Base-by-base conservation (phyloP, 495 filamentous ascomycete species). In the Hyaloscypha variabilis region DNA sequence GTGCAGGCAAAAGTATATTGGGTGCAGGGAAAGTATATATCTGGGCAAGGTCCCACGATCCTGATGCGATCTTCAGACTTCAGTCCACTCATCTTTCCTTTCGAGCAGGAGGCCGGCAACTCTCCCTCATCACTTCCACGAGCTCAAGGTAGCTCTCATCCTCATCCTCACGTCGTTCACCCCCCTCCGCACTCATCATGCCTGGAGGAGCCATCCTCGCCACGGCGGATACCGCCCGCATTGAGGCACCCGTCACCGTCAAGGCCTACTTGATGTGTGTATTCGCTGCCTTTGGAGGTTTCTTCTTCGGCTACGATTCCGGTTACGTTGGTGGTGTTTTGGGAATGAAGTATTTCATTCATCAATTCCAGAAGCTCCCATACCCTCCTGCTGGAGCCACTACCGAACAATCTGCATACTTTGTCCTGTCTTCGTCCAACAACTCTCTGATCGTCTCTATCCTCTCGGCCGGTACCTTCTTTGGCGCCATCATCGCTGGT, bases 391-490 rank as follows among this genome's bases (percentile, higher is more conserved):
- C 94, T 69, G 92, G 82, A 29, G 87, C 92, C 53, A 81, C 94
- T 10, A 71, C 73, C n/a, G 90, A 91, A 8, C 87, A 88, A 17
- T 30, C 39, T 1, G 24, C 34, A 28, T 26, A 51, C 46, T 59
- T 59, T 34, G 53, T 29, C 25, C n/a, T 67, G 26, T n/a, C 64
- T 23, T 57, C 63, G 19, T 63, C 68, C n/a, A 39, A 70, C 58
- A 62, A 60, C 21, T 92, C 91, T 13, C 81, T 91, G 69, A 89
- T 92, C 64, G 90, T 92, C 51, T 93, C 92, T 6, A 89, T 97
- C 42, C 82, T 97, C 50, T 96, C 93, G 0, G 91, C 89, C 11
- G 93, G 93, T 62, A 97, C 93, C 17, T 95, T 96, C 81, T 91
- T 95, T 70, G 93, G 85, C 36, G 88, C 93, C 46, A 80, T 97